A percentile compares a stretch with the other conserved stretches of the same genome.
These are phyloP conservation scores for Trichopus zeylanicus DNA, from an alignment of 116 monocot genomes.

Conservation along the genomic window DNA sequence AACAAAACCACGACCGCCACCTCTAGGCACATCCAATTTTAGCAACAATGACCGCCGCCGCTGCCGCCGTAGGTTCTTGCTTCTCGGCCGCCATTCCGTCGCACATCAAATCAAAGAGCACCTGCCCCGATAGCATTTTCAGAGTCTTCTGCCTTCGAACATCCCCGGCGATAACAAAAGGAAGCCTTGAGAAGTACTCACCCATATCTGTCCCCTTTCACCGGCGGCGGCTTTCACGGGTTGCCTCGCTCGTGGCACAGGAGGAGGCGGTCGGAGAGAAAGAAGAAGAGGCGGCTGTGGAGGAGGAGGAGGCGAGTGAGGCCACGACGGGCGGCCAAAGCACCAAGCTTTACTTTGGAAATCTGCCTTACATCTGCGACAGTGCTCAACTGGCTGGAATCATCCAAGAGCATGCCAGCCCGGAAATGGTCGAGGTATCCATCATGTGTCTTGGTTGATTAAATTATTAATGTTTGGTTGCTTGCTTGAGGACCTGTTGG, in stretches of 20 bases:
- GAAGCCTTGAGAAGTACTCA: too few relatives aligned
- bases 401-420: conserved; percentile 73
- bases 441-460: too few relatives aligned
- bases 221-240: background rate
- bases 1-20: too few relatives aligned
- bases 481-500: too few relatives aligned
- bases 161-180: background rate
- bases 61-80: too few relatives aligned
- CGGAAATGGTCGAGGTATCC: conserved; percentile 93
- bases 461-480: too few relatives aligned
- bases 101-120: conserved; percentile 10
- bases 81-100: conserved; percentile 22
- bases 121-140: conserved; percentile 4
- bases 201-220: conserved; percentile 1
- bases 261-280: conserved; percentile 4
- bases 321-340: conserved; percentile 7
- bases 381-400: conserved; percentile 87
- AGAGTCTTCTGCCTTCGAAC: background rate
- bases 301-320: background rate
- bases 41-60: too few relatives aligned
- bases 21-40: too few relatives aligned
- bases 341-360: conserved; percentile 92
- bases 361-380: conserved; percentile 88
- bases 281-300: conserved; percentile 6
- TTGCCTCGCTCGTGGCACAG: conserved; percentile 1